phyloP scores from a whole-genome alignment of 2,329 filamentous ascomycete genomes.

The Ophiocordyceps unilateralis region DNA sequence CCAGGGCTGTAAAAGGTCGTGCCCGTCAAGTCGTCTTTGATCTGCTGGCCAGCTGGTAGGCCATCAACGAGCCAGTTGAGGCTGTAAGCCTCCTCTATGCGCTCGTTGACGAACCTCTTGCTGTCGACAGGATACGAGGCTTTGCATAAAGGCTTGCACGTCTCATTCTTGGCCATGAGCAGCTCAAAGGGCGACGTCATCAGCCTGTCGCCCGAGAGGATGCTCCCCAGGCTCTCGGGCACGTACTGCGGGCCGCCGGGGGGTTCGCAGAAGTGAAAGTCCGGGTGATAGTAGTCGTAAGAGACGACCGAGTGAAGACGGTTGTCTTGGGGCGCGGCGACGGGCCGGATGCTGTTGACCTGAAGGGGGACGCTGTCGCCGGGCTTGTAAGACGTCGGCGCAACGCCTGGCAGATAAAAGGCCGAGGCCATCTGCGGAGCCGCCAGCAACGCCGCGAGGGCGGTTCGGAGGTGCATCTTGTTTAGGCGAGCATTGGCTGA shows the following conservation, averaged over 20 bases:
- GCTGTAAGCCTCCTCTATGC: slow-evolving; percentile 74
- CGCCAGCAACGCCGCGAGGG: slow-evolving; percentile 29
- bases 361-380: slow-evolving; percentile 70
- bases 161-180: slow-evolving; percentile 72
- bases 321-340: slow-evolving; percentile 58
- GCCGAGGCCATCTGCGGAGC: slow-evolving; percentile 42
- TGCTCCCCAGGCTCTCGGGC: slow-evolving; percentile 74
- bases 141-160: slow-evolving; percentile 66
- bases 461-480: slow-evolving; percentile 27
- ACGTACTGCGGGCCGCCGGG: slow-evolving; percentile 60
- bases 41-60: slow-evolving; percentile 72
- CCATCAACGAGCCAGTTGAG: slow-evolving; percentile 95
- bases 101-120: slow-evolving; percentile 63
- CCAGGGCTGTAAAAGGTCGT: slow-evolving; percentile 81
- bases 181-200: slow-evolving; percentile 90
- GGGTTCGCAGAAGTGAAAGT: slow-evolving; percentile 78
- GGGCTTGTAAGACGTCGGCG: slow-evolving; percentile 75
- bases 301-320: slow-evolving; percentile 84
- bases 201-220: slow-evolving; percentile 92
- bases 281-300: slow-evolving; percentile 86
- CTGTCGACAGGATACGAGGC: slow-evolving; percentile 45
- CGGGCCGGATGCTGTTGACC: slow-evolving; percentile 84
- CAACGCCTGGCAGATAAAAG: slow-evolving; percentile 93
- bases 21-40: slow-evolving; percentile 57
- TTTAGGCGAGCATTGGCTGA: not conserved